Conservation (phyloP, 1,284 basidiomycete species). For the Rhizoctonia solani region DNA sequence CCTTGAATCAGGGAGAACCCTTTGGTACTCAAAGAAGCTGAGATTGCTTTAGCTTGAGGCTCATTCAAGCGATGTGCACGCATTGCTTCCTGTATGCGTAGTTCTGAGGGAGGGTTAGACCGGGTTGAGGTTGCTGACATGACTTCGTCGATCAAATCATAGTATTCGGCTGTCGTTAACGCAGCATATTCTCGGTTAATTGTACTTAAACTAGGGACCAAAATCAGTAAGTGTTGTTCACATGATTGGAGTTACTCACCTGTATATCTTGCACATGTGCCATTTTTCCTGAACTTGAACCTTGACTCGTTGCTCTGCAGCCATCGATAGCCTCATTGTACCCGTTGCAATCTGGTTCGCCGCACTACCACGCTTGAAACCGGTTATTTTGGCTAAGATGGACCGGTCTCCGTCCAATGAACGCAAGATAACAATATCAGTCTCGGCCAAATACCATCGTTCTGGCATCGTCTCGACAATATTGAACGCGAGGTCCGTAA, state of each 20-base stretch:
- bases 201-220: conserved; percentile 74
- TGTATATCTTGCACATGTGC: conserved; percentile 80
- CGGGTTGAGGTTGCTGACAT: conserved; percentile 65
- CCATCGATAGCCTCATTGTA: conserved; percentile 57
- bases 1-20: conserved; percentile 97
- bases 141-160: conserved; percentile 74
- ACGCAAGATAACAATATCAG: conserved; percentile 75
- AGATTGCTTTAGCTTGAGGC: conserved; percentile 91
- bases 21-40: conserved; percentile 69
- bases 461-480: conserved; percentile 61
- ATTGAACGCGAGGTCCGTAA: conserved; percentile 70
- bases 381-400: conserved; percentile 78
- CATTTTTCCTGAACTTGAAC: conserved; percentile 69
- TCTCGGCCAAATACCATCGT: conserved; percentile 78
- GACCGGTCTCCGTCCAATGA: conserved; percentile 56
- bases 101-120: conserved; percentile 53
- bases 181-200: conserved; percentile 92
- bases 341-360: conserved; percentile 49
- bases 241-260: conserved; percentile 55
- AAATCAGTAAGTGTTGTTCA: conserved; percentile 34
- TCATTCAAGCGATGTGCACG: conserved; percentile 79
- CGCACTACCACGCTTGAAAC: conserved; percentile 52
- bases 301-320: conserved; percentile 36
- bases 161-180: conserved; percentile 79
- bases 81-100: conserved; percentile 72